Conservation (phyloP, 2,329 filamentous ascomycete species). For the Stemphylium vesicarium region DNA sequence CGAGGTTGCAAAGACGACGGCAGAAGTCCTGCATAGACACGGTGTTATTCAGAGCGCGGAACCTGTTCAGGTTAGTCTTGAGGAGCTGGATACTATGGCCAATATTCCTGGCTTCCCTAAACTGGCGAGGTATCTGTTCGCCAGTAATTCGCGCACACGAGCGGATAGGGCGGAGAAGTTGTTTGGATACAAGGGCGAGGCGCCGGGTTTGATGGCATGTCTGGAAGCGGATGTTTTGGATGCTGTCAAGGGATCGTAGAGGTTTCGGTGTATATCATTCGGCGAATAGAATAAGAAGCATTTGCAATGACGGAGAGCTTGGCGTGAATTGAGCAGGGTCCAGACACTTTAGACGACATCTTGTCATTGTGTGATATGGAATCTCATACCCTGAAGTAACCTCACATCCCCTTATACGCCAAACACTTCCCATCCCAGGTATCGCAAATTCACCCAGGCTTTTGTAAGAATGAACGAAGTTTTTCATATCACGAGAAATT, state of each 20-base stretch:
- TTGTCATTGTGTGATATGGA: too few relatives aligned
- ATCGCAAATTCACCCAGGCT: neutral
- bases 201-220: constrained; percentile 57
- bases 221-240: constrained; percentile 35
- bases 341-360: too few relatives aligned
- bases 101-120: constrained; percentile 21
- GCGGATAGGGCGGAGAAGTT: constrained; percentile 60
- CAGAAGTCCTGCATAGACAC: constrained; percentile 32
- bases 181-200: constrained; percentile 62
- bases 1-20: constrained; percentile 32
- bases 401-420: too few relatives aligned
- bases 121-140: constrained; percentile 46
- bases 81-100: constrained; percentile 37
- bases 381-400: too few relatives aligned
- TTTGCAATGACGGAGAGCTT: too few relatives aligned
- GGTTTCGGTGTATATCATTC: too few relatives aligned
- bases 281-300: too few relatives aligned
- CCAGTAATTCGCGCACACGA: constrained; percentile 62
- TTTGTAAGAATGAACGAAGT: neutral
- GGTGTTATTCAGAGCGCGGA: constrained; percentile 30
- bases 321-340: too few relatives aligned
- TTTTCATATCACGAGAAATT: constrained; percentile 8
- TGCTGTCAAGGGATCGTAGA: constrained; percentile 8
- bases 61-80: constrained; percentile 30
- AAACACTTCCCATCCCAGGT: neutral